Conservation (phyloP, 306 rosid species). For the Lathyrus tuberosus region DNA sequence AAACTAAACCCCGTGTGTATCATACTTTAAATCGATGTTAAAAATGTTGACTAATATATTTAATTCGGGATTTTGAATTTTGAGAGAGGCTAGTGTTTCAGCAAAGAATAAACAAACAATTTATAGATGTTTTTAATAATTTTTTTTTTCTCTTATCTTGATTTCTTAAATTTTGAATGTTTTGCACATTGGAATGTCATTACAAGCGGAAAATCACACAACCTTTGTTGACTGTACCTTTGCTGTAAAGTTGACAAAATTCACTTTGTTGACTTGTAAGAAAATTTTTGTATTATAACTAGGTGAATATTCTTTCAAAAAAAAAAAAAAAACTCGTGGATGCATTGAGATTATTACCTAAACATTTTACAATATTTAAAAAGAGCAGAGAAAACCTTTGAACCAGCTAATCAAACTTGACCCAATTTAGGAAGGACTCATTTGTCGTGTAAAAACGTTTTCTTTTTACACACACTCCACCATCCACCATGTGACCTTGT, state of each 20-base stretch:
- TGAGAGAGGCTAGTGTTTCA: neutral
- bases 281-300: neutral
- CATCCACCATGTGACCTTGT: neutral
- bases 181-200: neutral
- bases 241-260: neutral
- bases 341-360: neutral
- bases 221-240: neutral
- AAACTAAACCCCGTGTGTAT: no score
- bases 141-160: neutral
- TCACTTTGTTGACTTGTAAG: neutral
- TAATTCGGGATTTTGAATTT: neutral
- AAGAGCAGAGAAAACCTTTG: neutral
- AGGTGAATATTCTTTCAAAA: neutral
- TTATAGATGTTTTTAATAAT: neutral
- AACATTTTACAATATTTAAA: no score
- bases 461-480: neutral
- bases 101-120: neutral
- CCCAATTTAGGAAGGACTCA: neutral
- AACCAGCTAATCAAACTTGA: neutral
- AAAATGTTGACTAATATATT: no score
- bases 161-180: neutral
- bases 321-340: neutral
- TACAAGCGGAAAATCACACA: neutral
- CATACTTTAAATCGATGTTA: no score
- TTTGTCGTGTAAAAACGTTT: neutral